Conservation (phyloP, 225 moss, liverwort and hornwort genomes). For the Sphagnum contortum region DNA sequence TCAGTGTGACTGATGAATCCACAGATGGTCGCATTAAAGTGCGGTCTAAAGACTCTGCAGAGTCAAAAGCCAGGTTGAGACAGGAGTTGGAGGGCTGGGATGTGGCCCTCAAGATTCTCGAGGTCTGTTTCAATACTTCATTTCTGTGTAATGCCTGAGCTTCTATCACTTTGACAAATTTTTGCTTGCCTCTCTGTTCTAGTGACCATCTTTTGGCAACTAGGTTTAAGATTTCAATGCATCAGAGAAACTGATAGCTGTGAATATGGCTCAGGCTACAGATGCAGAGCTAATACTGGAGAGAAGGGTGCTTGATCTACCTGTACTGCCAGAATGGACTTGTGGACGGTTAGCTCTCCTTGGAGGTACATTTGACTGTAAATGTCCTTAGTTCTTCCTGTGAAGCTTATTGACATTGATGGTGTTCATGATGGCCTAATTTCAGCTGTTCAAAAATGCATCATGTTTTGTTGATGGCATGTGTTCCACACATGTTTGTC, state of each 20-base stretch:
- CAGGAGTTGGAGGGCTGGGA: slow-evolving; percentile 44
- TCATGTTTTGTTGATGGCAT: too few species aligned
- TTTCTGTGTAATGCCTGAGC: too few species aligned
- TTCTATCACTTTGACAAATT: too few species aligned
- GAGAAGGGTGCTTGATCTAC: slow-evolving; percentile 49
- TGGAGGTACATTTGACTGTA: slow-evolving; percentile 20
- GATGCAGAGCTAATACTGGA: slow-evolving; percentile 46
- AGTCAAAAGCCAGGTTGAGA: slow-evolving; percentile 43
- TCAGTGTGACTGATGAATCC: slow-evolving; percentile 39
- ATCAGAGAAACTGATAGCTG: too few species aligned
- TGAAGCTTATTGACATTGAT: too few species aligned
- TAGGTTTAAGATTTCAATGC: too few species aligned
- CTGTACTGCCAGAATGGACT: slow-evolving; percentile 45
- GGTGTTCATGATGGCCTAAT: too few species aligned
- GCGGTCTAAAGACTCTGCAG: slow-evolving; percentile 28
- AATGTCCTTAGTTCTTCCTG: too few species aligned
- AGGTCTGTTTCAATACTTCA: slow-evolving; percentile 9
- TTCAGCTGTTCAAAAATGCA: too few species aligned
- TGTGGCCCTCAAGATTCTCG: slow-evolving; percentile 43
- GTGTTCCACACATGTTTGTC: too few species aligned
- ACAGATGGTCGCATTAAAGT: slow-evolving; percentile 44
- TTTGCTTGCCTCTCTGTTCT: too few species aligned
- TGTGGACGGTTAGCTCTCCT: slow-evolving; percentile 34
- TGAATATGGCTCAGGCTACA: slow-evolving; percentile 17
- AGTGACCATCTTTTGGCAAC: too few species aligned